phyloP scores from a whole-genome alignment of 2,329 filamentous ascomycete genomes.

The Trichophyton mentagrophytes region DNA sequence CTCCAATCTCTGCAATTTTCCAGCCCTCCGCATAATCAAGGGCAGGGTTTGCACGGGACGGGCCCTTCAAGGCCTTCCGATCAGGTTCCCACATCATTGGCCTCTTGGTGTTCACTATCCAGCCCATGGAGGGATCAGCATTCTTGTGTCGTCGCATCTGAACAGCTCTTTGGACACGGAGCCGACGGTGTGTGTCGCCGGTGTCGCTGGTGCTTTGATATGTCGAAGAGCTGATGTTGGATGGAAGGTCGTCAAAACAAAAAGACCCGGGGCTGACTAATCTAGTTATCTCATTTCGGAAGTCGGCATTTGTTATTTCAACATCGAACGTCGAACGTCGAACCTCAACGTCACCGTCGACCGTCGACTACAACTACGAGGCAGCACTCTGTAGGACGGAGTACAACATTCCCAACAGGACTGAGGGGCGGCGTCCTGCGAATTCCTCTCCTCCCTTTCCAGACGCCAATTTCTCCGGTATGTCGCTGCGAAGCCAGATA shows the following conservation, averaged over 20 bases:
- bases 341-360: neutral
- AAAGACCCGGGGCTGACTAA: neutral
- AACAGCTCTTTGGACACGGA: neutral
- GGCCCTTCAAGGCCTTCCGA: neutral
- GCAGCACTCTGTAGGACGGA: no score
- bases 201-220: neutral
- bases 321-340: neutral
- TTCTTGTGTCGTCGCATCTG: neutral
- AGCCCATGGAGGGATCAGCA: neutral
- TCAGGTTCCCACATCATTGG: neutral
- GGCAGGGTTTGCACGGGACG: constrained; percentile 1
- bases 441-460: neutral
- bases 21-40: neutral
- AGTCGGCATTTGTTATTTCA: neutral
- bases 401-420: no score
- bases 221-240: neutral
- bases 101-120: neutral
- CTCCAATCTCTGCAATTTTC: neutral
- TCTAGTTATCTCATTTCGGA: neutral
- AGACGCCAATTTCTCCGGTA: neutral
- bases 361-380: no score
- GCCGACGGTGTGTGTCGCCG: no score
- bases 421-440: neutral
- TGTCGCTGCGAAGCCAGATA: neutral
- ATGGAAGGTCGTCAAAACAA: neutral